Conservation (phyloP, 2,329 filamentous ascomycete species). For the Plenodomus biglobosus region DNA sequence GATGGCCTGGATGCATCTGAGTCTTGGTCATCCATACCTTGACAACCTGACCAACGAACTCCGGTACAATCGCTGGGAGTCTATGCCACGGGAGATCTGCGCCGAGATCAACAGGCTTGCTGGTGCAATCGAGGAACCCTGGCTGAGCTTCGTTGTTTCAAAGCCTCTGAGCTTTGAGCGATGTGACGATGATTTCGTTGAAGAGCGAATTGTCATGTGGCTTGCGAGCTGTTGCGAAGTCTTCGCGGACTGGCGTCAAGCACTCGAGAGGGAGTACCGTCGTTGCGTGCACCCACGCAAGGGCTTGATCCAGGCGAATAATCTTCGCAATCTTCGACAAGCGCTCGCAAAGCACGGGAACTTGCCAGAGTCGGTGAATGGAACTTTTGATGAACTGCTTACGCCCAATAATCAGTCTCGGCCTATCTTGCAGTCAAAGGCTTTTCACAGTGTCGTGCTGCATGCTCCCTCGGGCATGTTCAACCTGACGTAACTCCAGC, state of each 20-base stretch:
- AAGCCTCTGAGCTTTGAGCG: conserved; percentile 1
- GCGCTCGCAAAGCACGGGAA: conserved; percentile 3
- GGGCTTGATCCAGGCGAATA: not conserved
- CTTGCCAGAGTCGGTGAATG: conserved; percentile 5
- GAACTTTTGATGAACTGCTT: conserved; percentile 6
- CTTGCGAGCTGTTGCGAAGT: conserved; percentile 12
- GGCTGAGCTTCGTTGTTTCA: conserved; percentile 13
- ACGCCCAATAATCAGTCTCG: not conserved
- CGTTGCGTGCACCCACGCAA: not conserved
- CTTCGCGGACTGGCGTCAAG: conserved; percentile 9
- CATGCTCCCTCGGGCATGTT: conserved; percentile 22
- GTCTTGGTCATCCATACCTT: conserved; percentile 15
- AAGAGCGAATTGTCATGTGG: conserved; percentile 8
- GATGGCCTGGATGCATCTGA: conserved; percentile 11
- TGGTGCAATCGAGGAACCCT: conserved; percentile 15
- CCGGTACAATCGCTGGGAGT: conserved; percentile 7
- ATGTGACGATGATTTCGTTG: not conserved
- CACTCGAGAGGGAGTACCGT: conserved; percentile 5
- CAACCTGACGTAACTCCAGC: conserved; percentile 21
- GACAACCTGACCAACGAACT: conserved; percentile 10
- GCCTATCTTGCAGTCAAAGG: conserved; percentile 1
- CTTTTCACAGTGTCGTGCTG: conserved; percentile 9
- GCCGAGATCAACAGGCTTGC: conserved; percentile 9
- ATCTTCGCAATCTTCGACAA: conserved; percentile 5
- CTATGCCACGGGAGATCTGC: conserved; percentile 13